Base-by-base conservation (phyloP, 148 eudicot genomes). In the Camellia lanceoleosa region DNA sequence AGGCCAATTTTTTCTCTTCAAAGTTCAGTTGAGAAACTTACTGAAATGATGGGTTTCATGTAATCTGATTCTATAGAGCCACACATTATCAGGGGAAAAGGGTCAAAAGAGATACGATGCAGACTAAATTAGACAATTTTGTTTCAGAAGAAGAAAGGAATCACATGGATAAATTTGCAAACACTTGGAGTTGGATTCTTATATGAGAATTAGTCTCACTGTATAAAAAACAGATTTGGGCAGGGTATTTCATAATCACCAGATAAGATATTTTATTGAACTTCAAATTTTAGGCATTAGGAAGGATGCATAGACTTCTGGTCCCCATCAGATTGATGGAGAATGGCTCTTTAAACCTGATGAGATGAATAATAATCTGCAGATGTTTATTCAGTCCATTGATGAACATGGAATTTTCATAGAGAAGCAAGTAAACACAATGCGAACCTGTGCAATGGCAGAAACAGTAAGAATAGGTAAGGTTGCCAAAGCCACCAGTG, bases 371-470 rank as follows among this genome's bases (percentile, higher is more conserved):
- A 47, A 11, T 55, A 44, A 38, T 15, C 38, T 30, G 38, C 38
- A 73, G 60, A 58, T 58, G 16, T 1, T 10, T 19, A 49, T 14
- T 7, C 10, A 6, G 74, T 71, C n/a, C 56, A n/a, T 20, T 20
- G 54, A 23, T 46, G 20, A 4, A 49, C 52, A 49, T 0, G 65
- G 5, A 60, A n/a, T 47, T 70, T 47, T 78, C 42, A 64, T 62
- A 41, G 46, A 20, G 71, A 51, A 4, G 15, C 55, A 77, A 15
- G 73, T 43, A 72, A 7, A 72, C 42, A 42, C 72, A 51, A 43
- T 55, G 71, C 84, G 74, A 86, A 96, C 99, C 99, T 96, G 99
- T 30, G 99, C 98, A 85, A 96, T 83, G 49, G 99, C 99, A 75
- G 99, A 93, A 78, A 96, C 80, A 8, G 90, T 90, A 19, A 96